Conservation (phyloP, 2,329 filamentous ascomycete species). For the Biscogniauxia sp. region DNA sequence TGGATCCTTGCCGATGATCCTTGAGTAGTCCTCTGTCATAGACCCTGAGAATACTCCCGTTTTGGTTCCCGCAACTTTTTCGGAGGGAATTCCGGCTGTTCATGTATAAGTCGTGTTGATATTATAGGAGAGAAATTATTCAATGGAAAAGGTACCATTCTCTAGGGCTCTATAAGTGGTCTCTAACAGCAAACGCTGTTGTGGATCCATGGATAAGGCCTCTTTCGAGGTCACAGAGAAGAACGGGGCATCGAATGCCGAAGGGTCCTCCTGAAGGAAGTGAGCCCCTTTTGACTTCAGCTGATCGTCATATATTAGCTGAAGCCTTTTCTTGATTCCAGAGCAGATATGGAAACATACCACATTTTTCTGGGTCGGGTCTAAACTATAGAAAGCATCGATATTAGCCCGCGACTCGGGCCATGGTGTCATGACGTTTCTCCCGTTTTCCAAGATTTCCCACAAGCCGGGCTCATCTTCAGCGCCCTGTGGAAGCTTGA, state of each 20-base stretch:
- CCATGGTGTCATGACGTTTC: conserved; percentile 4
- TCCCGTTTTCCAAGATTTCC: neutral
- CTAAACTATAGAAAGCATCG: neutral
- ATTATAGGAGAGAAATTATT: too few relatives aligned
- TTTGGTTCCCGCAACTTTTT: neutral
- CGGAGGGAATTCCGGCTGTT: neutral
- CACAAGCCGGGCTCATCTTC: conserved; percentile 2
- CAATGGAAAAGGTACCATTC: conserved; percentile 4
- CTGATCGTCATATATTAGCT: too few relatives aligned
- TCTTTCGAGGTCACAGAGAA: conserved; percentile 2
- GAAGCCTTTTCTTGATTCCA: too few relatives aligned
- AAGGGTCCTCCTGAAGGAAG: neutral
- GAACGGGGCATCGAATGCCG: neutral
- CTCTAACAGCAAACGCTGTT: neutral
- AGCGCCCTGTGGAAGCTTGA: neutral
- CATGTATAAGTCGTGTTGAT: too few relatives aligned
- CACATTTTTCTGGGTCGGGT: too few relatives aligned
- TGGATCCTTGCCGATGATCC: conserved; percentile 22
- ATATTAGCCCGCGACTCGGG: neutral
- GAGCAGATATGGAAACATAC: too few relatives aligned
- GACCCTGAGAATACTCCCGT: conserved; percentile 1
- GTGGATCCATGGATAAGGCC: neutral
- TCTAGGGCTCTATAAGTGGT: neutral
- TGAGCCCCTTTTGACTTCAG: neutral
- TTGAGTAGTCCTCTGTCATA: conserved; percentile 22